phyloP scores from a whole-genome alignment of 1,139 yeast genomes.

The Yamadazyma songkhlaensis region DNA sequence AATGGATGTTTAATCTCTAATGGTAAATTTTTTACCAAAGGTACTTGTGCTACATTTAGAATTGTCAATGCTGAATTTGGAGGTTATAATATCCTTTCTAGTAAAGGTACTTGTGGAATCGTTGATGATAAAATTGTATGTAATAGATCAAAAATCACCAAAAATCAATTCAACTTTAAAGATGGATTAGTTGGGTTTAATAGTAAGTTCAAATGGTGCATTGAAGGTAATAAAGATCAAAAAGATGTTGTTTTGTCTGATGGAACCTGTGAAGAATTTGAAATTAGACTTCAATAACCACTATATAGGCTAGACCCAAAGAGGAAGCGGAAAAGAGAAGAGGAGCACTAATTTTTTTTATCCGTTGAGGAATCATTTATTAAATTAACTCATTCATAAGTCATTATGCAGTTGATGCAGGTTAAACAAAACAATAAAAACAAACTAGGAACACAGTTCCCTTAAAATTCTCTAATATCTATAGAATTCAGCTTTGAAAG shows the following conservation, averaged over 20 bases:
- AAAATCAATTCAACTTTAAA: constrained; percentile 50
- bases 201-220: constrained; percentile 63
- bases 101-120: constrained; percentile 74
- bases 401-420: constrained; percentile 52
- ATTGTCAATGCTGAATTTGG: constrained; percentile 58
- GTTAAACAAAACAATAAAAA: constrained; percentile 20
- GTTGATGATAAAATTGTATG: constrained; percentile 33
- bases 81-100: constrained; percentile 63
- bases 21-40: constrained; percentile 81
- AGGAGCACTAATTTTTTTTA: constrained; percentile 54
- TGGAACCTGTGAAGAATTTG: constrained; percentile 28
- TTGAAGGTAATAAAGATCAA: constrained; percentile 50
- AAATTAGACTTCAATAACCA: constrained; percentile 2
- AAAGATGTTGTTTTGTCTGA: constrained; percentile 51
- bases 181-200: constrained; percentile 57
- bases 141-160: constrained; percentile 26
- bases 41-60: constrained; percentile 75
- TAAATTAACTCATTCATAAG: constrained; percentile 17
- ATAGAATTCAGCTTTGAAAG: constrained; percentile 98
- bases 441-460: constrained; percentile 11
- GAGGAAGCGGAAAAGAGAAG: not conserved
- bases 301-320: not conserved
- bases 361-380: constrained; percentile 43
- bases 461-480: constrained; percentile 61
- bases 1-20: constrained; percentile 79